Evolutionary conservation across 176 grass and related monocot genomes (phyloP), one percentile per base, ranked within the genome.

Genomic region (Bothriochloa decipiens): DNA sequence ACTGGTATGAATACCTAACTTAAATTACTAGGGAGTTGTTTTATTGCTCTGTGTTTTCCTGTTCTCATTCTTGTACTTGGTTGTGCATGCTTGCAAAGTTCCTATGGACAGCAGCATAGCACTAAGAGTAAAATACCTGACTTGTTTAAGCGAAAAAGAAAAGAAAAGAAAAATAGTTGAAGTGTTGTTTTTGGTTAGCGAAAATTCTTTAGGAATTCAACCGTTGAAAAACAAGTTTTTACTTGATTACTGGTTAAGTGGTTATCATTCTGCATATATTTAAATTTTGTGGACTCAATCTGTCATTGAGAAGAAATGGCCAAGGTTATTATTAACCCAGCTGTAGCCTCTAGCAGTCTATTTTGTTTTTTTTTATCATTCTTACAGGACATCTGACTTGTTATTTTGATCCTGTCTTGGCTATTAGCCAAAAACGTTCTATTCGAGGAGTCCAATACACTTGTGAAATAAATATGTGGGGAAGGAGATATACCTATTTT

Each of bases 111-210:
- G 7, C 16, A 74, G 16, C 28, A 49, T 47, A 40, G 14, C 40
- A 17, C 41, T 74, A 15, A 72, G 68, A 74, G 25, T 84, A 25
- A 60, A 58, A 12, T 72, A 8, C 52, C 20, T 82, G 58, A 26
- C 14, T 72, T 82, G 33, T 72, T 71, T 17, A 53, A 14, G 18
- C 3, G 6, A 33, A 69, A 55, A 26, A 17, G 2, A 29, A 18
- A 26, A 39, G 22, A 7, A 41, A 25, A n/a, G 22, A 15, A 14
- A 63, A 8, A 10, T 49, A 36, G 46, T 49, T 16, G 46, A 65
- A 65, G 26, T 36, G 7, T 18, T 36, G 23, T 52, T 41, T 84
- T 41, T 50, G 69, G 46, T 22, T 60, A 77, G 47, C 0, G 13
- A 60, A 70, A 20, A 60, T 29, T 58, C 27, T n/a, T 61, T 8